Base-by-base conservation (phyloP, 306 rosid genomes). In the Castanea crenata region DNA sequence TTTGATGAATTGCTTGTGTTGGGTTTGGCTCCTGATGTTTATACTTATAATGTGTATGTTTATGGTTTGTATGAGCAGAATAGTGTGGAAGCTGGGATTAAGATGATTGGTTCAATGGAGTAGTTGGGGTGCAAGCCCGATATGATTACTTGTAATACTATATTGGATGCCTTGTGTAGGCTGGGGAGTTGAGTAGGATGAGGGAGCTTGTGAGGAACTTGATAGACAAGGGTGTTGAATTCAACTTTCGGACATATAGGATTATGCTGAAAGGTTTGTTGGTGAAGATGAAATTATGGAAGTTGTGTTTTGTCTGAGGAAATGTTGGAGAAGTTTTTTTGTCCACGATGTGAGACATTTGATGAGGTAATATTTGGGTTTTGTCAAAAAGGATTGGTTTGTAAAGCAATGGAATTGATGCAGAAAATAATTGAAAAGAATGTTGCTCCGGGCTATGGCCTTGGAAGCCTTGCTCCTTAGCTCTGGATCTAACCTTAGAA, bases 1-100 rank as follows among this genome's bases (percentile, higher is more conserved):
- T 91, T 92, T 51, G 94, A 94, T 80, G 97, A 94, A 82, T 76
- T 92, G 86, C 89, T 92, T 73, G 87, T 94, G 11, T 84, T 86
- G 49, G 97, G 98, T 46, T 85, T 91, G 49, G 69, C 91, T 79
- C 97, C 97, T 71, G 87, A 92, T 82, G 71, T 87, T 51, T 87
- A 83, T 87, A 87, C 94, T 29, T 91, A 92, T 31, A 91, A 88
- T 34, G 93, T 90, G 83, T 92, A 86, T 27, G 82, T 92, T 73
- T 82, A 79, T 81, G 96, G 93, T 74, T 83, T 94, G 84, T 89
- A 93, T 85, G 88, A 91, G 81, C 89, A 88, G 85, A 83, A 82
- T 29, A 84, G 89, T 13, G 69, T 86, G 18, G 85, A 83, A 8
- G 89, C 74, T 49, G 94, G 88, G 3, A 59, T 89, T 73, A 62